Percentiles rank a stretch among this genome's conserved stretches.
Evolutionary conservation across 441 rosid species (phyloP).

Genomic region (Bruguiera hainesii): DNA sequence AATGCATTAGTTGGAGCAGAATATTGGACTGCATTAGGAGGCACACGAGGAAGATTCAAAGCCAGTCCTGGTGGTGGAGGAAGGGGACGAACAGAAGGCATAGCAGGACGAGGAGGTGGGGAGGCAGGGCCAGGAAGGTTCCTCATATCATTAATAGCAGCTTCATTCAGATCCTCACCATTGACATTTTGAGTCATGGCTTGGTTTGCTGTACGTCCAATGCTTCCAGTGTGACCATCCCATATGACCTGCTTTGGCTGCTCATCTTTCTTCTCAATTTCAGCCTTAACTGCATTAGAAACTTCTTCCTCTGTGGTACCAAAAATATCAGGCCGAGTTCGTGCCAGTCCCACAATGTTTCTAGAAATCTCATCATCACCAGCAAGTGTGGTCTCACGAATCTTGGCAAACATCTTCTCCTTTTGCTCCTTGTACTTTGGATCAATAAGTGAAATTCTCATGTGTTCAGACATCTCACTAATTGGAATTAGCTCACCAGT

Average conservation of each 20-base stretch:
- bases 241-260: slow-evolving; percentile 98
- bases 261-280: slow-evolving; percentile 98
- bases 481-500: slow-evolving; percentile 93
- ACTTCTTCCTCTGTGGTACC: slow-evolving; percentile 99
- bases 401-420: slow-evolving; percentile 99
- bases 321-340: slow-evolving; percentile 94
- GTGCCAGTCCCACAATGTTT: slow-evolving; percentile 92
- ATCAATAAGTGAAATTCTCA: slow-evolving; percentile 94
- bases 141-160: slow-evolving; percentile 40
- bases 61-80: slow-evolving; percentile 96
- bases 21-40: slow-evolving; percentile 57
- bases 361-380: slow-evolving; percentile 97
- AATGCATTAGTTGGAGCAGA: slow-evolving; percentile 37
- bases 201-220: slow-evolving; percentile 95
- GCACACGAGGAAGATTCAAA: slow-evolving; percentile 81
- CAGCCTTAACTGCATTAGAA: slow-evolving; percentile 97
- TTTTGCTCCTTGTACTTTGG: slow-evolving; percentile 98
- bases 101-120: slow-evolving; percentile 84
- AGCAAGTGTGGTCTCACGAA: slow-evolving; percentile 97
- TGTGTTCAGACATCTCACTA: slow-evolving; percentile 98
- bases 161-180: slow-evolving; percentile 71
- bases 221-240: slow-evolving; percentile 99
- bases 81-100: slow-evolving; percentile 68
- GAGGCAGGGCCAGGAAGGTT: slow-evolving; percentile 94
- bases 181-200: slow-evolving; percentile 76